A percentile compares a stretch with the other conserved stretches of the same genome.
Evolutionary conservation across 495 filamentous ascomycete species (phyloP).

Genomic region (Penicillium macrosclerotiorum): DNA sequence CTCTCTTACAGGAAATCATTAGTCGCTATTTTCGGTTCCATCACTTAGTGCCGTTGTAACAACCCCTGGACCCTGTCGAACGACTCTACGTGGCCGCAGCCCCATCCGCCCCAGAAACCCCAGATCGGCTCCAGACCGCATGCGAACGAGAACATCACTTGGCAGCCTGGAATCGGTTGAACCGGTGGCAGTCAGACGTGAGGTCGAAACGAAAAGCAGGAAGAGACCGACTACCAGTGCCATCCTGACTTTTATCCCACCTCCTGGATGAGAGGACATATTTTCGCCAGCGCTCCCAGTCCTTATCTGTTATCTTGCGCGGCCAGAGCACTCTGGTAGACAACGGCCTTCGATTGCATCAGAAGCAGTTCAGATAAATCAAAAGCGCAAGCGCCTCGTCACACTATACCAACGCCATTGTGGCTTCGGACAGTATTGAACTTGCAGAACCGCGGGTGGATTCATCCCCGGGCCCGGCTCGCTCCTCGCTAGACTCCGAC

Average conservation of each 20-base stretch:
- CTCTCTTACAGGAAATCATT: not conserved
- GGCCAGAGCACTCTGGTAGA: conserved; percentile 8
- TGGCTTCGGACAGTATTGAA: conserved; percentile 29
- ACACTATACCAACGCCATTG: conserved; percentile 16
- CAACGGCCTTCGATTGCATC: conserved; percentile 2
- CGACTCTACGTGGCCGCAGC: conserved; percentile 16
- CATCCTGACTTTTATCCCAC: not conserved
- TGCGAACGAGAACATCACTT: conserved; percentile 1
- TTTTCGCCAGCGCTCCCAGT: conserved; percentile 2
- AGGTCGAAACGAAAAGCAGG: not conserved
- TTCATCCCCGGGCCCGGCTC: conserved; percentile 13
- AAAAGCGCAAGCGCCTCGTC: not conserved
- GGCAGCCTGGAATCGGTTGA: not conserved
- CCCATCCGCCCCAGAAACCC: conserved; percentile 9
- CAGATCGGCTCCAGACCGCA: conserved; percentile 1
- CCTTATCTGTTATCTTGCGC: conserved; percentile 21
- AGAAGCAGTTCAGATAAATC: not conserved
- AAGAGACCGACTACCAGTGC: not conserved
- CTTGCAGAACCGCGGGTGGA: conserved; percentile 20
- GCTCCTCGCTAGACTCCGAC: conserved; percentile 35
- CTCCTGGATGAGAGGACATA: conserved; percentile 13
- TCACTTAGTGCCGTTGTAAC: not conserved
- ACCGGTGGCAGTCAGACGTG: not conserved
- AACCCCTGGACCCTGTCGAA: conserved; percentile 9
- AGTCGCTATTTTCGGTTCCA: not conserved